Percentiles rank a stretch among this genome's conserved stretches.
These are phyloP conservation scores for Picea abies DNA, from an alignment of 83 land plant species.

Conservation along the genomic window DNA sequence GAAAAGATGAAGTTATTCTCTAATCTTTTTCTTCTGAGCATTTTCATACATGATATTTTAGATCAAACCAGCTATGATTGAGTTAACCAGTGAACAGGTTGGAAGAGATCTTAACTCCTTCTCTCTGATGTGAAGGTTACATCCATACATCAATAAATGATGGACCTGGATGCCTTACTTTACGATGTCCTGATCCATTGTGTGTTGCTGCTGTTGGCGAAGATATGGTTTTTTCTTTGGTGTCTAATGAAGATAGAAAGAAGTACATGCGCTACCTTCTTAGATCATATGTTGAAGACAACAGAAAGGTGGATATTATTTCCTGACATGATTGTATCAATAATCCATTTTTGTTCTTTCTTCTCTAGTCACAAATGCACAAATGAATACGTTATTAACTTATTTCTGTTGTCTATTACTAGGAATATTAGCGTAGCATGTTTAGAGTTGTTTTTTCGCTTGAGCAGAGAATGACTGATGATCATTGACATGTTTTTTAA, in stretches of 20 bases:
- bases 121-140: conserved; percentile 47
- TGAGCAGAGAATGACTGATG: neutral
- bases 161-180: conserved; percentile 88
- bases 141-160: conserved; percentile 83
- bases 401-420: no score
- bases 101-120: neutral
- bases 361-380: neutral
- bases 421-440: no score
- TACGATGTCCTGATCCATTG: conserved; percentile 91
- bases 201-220: conserved; percentile 84
- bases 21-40: neutral
- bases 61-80: neutral
- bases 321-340: neutral
- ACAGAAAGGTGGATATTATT: conserved; percentile 48
- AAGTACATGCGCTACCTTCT: conserved; percentile 76
- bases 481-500: neutral
- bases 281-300: conserved; percentile 91
- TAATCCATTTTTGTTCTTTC: neutral
- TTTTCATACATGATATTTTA: neutral
- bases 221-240: conserved; percentile 74
- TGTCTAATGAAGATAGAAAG: conserved; percentile 62
- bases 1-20: neutral
- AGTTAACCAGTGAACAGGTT: conserved; percentile 1
- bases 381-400: no score
- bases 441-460: neutral